Base-by-base conservation (phyloP, 257 asterid species). In the Solanum arcanum region DNA sequence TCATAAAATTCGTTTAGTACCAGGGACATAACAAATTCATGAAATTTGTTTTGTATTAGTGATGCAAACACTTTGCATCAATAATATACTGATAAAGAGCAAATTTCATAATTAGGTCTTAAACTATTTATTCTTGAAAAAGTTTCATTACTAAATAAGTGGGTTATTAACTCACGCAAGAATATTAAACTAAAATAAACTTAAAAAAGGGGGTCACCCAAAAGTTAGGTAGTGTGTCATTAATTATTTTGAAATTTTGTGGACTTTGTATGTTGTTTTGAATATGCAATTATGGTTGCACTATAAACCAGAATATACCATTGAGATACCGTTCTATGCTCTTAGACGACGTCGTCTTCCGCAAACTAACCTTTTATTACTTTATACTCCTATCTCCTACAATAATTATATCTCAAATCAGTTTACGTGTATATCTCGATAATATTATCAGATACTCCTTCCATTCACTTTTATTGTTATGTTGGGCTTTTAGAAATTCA, bases 401-500 rank as follows among this genome's bases (percentile, higher is more conserved):
- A 18, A 52, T n/a, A 15, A 64, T 64, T 11, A n/a, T n/a, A 33
- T n/a, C 6, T 6, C 0, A 12, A 12, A 1, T 64, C 29, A 64
- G 9, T 11, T 64, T 64, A 25, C 0, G 2, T 25, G 2, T 25
- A 1, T 62, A n/a, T 62, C 15, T 62, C 1, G 0, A 11, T 62
- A 3, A n/a, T n/a, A 9, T 64, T 5, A 33, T 33, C 35, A 33
- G 3, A 33, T 33, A 5, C 39, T 5, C 5, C 6, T 5, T 35
- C 6, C 7, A 3, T 33, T 3, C 4, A 3, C 3, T 3, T 33
- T 33, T 3, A 3, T 3, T 33, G 3, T 33, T 0, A 33, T 33
- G 35, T 3, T 33, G 1, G 4, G 5, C 0, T 33, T 33, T 33
- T 33, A 3, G 0, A 33, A 33, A 33, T 0, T 33, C 0, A 33